Base-by-base conservation (phyloP, 306 rosid species). In the Quercus robur region DNA sequence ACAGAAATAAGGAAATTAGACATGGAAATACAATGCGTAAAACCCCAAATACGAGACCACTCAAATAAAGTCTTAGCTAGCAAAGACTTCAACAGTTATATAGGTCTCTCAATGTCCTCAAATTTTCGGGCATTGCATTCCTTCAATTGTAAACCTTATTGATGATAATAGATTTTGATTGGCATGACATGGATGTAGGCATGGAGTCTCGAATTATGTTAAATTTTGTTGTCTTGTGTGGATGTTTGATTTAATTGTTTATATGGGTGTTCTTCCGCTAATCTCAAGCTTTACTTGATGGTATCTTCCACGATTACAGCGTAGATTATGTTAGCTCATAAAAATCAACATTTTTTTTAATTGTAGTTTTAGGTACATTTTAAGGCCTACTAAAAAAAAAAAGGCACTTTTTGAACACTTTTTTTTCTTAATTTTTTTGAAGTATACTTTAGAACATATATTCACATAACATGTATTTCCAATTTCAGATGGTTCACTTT, bases 401-500 rank as follows among this genome's bases (percentile, higher is more conserved):
- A 64, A 25, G 4, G 61, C 75, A 51, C 52, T 38, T 46, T 78
- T 74, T 26, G 38, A 20, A 30, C 10, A 0, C 4, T 21, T 28
- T 13, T 64, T 67, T 33, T 18, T 9, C 17, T 33, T 67, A 62
- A 18, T 7, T 67, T 33, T n/a, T 41, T 2, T 4, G 2, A 52
- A 67, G 56, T 71, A 13, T 21, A 35, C 70, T 44, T 79, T 62
- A 71, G 63, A 59, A 56, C 15, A 51, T 83, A 19, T 76, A 75
- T 77, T 83, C 68, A 38, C 71, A 77, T 85, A 83, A 81, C 76
- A 70, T 71, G 26, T 56, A 72, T 63, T 78, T 78, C 72, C 26
- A 68, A 21, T 80, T 78, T 74, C 88, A 94, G 97, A 94, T 85
- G 98, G 98, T 82, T 92, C 98, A 51, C 94, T 94, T 73, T 89